A percentile compares a stretch with the other conserved stretches of the same genome.
Evolutionary conservation across 306 rosid species (phyloP).

Genomic region (Oemleria cerasiformis): DNA sequence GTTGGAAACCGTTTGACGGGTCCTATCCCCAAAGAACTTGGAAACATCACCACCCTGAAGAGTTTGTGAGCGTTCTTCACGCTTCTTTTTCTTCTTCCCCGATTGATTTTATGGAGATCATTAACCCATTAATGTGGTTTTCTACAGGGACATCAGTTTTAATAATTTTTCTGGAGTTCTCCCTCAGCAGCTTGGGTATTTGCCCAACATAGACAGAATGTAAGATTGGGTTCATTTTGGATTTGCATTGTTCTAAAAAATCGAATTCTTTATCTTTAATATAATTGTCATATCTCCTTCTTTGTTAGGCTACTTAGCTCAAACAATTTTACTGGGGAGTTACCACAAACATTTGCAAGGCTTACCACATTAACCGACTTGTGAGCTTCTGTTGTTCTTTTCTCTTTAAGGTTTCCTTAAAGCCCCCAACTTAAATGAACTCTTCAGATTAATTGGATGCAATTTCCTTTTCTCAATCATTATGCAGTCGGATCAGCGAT

Average conservation of each 20-base stretch:
- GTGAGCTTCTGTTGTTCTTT: slow-evolving; percentile 39
- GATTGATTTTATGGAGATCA: background rate
- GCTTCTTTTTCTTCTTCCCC: background rate
- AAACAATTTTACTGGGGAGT: slow-evolving; percentile 60
- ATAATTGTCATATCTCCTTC: background rate
- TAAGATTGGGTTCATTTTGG: slow-evolving; percentile 23
- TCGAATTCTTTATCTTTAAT: background rate
- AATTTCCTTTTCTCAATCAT: background rate
- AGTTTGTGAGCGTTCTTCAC: slow-evolving; percentile 53
- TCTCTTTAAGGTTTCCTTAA: background rate
- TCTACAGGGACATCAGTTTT: slow-evolving; percentile 47
- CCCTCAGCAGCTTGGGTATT: slow-evolving; percentile 62
- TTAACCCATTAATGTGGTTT: slow-evolving; percentile 10
- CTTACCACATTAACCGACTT: slow-evolving; percentile 44
- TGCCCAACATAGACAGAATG: slow-evolving; percentile 50
- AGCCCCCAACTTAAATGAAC: background rate
- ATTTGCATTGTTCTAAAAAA: background rate
- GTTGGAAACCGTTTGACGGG: slow-evolving; percentile 63
- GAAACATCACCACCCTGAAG: slow-evolving; percentile 51
- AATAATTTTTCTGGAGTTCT: slow-evolving; percentile 64
- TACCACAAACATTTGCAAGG: slow-evolving; percentile 52
- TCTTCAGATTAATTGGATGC: background rate
- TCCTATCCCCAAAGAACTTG: slow-evolving; percentile 63
- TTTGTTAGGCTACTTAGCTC: slow-evolving; percentile 50
- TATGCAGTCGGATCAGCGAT: slow-evolving; percentile 64